Evolutionary conservation across 1,284 basidiomycete genomes (phyloP), one percentile per base, ranked within the genome.

Genomic region (Ceratobasidium sp.): DNA sequence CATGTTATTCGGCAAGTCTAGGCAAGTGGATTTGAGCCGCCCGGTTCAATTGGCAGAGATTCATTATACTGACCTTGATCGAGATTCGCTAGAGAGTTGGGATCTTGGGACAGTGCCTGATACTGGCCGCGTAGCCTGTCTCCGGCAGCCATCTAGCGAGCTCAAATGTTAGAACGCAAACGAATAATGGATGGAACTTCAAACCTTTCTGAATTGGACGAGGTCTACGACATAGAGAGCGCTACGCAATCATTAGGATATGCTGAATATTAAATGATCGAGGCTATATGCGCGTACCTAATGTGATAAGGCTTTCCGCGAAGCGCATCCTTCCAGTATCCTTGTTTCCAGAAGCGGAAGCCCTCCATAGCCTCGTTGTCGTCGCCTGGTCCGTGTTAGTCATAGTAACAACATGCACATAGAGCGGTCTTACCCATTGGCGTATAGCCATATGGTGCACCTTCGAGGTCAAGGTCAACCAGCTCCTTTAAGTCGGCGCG

Each of bases 281-380:
- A 6, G 37, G 61, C 33, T 35, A 28, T 58, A 61, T 42, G 17
- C 69, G 79, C 85, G 53, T 78, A 93, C 94, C 94, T 95, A 83
- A 98, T 98, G 82, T 98, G 96, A 85, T 98, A 98, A 8, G 94
- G 93, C 76, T 87, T 85, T 0, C 93, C 95, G 68, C 87, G 85
- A 76, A 98, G 84, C 81, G 94, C 94, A 53, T 97, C 91, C 80
- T 89, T 91, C 96, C 96, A 97, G 83, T 97, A 97, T 0, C 94
- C 96, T 3, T 91, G 93, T 86, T 98, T 98, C 97, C 97, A 99
- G 87, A 99, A 99, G 26, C 97, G 88, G 87, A 96, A 99, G 0
- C 96, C 96, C 83, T 99, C 97, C 93, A 99, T 97, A 71, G 98
- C 98, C 35, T 87, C 84, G 77, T 96, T 93, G 82, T 98, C 96